These are phyloP conservation scores for Coprinopsis sp. DNA, from an alignment of 768 basidiomycete species.

Conservation along the genomic window DNA sequence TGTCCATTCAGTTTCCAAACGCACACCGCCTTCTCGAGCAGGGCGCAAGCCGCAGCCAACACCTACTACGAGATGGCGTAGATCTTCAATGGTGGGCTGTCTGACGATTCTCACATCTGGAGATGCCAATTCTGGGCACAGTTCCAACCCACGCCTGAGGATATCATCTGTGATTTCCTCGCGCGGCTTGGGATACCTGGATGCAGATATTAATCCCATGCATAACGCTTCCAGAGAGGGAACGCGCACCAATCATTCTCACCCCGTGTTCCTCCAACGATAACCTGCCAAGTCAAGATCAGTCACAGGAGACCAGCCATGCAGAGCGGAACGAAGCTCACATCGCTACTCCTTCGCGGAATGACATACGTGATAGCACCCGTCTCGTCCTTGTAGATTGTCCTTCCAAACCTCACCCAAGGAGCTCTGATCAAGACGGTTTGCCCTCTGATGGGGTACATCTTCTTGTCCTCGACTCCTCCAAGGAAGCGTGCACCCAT, in stretches of 20 bases:
- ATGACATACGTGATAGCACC: slow-evolving; percentile 60
- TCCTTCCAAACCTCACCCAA: slow-evolving; percentile 53
- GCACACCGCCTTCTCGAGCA: slow-evolving; percentile 50
- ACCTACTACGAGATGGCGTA: slow-evolving; percentile 41
- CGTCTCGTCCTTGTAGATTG: slow-evolving; percentile 31
- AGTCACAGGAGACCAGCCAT: slow-evolving; percentile 56
- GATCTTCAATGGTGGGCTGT: slow-evolving; percentile 42
- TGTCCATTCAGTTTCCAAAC: slow-evolving; percentile 36
- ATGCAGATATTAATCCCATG: not conserved
- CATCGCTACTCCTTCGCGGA: slow-evolving; percentile 55
- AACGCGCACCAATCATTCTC: slow-evolving; percentile 55
- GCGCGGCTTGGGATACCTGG: slow-evolving; percentile 60
- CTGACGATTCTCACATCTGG: slow-evolving; percentile 44
- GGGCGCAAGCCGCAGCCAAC: slow-evolving; percentile 52
- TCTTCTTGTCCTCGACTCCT: slow-evolving; percentile 72
- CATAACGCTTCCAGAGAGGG: not conserved
- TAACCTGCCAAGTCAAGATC: slow-evolving; percentile 18
- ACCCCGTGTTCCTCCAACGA: slow-evolving; percentile 49
- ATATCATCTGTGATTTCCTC: slow-evolving; percentile 59
- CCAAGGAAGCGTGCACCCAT: slow-evolving; percentile 70
- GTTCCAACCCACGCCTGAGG: slow-evolving; percentile 45
- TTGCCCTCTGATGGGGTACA: slow-evolving; percentile 82
- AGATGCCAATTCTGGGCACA: slow-evolving; percentile 55
- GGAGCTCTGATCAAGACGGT: slow-evolving; percentile 73
- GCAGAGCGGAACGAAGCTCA: slow-evolving; percentile 66